phyloP scores from a whole-genome alignment of 2,329 filamentous ascomycete genomes.

The Achaetomium macrosporum region DNA sequence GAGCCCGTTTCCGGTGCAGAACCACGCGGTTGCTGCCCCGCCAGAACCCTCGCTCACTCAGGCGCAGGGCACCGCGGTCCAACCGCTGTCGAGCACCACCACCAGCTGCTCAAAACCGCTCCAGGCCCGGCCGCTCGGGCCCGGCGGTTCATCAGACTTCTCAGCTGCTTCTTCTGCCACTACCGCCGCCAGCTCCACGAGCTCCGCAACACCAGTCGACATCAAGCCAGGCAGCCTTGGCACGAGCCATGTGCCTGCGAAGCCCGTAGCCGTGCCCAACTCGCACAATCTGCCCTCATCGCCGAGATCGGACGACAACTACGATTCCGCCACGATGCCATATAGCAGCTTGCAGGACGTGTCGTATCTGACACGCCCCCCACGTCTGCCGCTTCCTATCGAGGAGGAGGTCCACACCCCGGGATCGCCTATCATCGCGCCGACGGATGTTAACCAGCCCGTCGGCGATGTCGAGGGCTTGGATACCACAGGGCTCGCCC shows the following conservation, averaged over 20 bases:
- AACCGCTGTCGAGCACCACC: slow-evolving; percentile 29
- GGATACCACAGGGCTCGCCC: slow-evolving; percentile 41
- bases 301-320: slow-evolving; percentile 31
- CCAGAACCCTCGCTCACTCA: slow-evolving; percentile 58
- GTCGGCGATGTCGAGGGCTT: slow-evolving; percentile 50
- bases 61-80: slow-evolving; percentile 45
- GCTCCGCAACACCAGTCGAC: slow-evolving; percentile 32
- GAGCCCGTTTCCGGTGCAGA: slow-evolving; percentile 51
- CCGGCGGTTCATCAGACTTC: slow-evolving; percentile 44
- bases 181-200: slow-evolving; percentile 28
- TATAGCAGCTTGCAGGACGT: slow-evolving; percentile 58
- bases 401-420: slow-evolving; percentile 86
- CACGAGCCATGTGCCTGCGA: slow-evolving; percentile 37
- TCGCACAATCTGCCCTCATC: slow-evolving; percentile 33
- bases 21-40: slow-evolving; percentile 51
- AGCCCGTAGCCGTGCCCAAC: slow-evolving; percentile 54
- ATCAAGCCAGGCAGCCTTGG: slow-evolving; percentile 29
- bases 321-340: slow-evolving; percentile 41
- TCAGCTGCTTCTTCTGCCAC: slow-evolving; percentile 35
- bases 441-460: slow-evolving; percentile 51
- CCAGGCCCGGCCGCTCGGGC: slow-evolving; percentile 33
- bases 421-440: slow-evolving; percentile 79
- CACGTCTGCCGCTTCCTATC: slow-evolving; percentile 85
- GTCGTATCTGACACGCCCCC: slow-evolving; percentile 64
- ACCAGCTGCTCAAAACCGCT: slow-evolving; percentile 40